Conservation (phyloP, 1,139 yeast genomes). For the Debaryomycetaceae sp. region DNA sequence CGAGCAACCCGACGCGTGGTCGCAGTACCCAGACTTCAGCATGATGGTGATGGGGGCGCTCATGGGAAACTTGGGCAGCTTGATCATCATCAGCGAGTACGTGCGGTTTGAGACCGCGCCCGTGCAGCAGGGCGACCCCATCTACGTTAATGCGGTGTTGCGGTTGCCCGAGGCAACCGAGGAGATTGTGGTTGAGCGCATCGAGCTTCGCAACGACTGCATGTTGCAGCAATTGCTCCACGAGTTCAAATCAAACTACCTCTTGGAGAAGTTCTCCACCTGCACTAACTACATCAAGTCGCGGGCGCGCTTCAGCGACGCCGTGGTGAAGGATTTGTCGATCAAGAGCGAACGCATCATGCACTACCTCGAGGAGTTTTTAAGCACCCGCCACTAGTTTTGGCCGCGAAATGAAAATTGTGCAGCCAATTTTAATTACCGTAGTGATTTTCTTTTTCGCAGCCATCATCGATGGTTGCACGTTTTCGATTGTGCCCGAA, state of each 20-base stretch:
- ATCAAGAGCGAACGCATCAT: conserved; percentile 17
- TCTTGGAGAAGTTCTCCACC: conserved; percentile 14
- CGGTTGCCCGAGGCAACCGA: neutral
- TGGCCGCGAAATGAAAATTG: too few species aligned
- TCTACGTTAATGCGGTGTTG: conserved; percentile 3
- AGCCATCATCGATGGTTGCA: too few species aligned
- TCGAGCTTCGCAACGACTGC: conserved; percentile 3
- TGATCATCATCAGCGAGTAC: conserved; percentile 21
- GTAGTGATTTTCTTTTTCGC: too few species aligned
- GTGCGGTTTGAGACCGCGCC: conserved; percentile 14
- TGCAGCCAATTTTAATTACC: too few species aligned
- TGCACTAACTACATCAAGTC: conserved; percentile 18
- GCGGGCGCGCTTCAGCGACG: conserved; percentile 14
- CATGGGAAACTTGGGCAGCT: conserved; percentile 25
- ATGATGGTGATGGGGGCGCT: conserved; percentile 21
- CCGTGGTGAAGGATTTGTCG: conserved; percentile 14
- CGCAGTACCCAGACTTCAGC: conserved; percentile 32
- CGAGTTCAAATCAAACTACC: conserved; percentile 12
- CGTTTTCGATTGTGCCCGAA: too few species aligned
- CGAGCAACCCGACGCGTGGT: conserved; percentile 34
- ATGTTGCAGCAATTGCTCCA: conserved; percentile 10
- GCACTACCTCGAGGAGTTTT: conserved; percentile 18
- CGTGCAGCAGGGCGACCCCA: conserved; percentile 1
- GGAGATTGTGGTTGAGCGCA: neutral
- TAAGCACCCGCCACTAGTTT: conserved; percentile 11